phyloP scores from a whole-genome alignment of 140 eudicot genomes.

The Ambrosia hybrid region DNA sequence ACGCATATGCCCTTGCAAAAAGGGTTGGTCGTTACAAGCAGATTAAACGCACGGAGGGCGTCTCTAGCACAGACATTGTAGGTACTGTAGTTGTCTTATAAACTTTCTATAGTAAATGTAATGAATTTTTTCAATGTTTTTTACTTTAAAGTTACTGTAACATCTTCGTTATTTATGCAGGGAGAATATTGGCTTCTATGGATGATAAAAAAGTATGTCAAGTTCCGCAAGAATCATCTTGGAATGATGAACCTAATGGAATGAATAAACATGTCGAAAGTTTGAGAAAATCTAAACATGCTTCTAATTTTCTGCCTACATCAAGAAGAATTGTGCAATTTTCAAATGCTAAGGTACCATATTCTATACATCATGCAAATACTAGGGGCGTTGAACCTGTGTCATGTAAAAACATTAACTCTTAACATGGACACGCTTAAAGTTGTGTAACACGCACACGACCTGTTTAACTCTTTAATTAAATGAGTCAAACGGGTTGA shows the following conservation, averaged over 20 bases:
- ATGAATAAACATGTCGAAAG: conserved; percentile 12
- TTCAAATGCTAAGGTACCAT: conserved; percentile 71
- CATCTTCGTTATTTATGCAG: conserved; percentile 32
- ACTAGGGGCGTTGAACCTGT: too few relatives aligned
- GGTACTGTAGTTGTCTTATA: conserved; percentile 52
- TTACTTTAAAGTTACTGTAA: neutral
- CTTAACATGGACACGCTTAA: too few relatives aligned
- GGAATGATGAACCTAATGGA: conserved; percentile 24
- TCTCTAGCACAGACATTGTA: conserved; percentile 94
- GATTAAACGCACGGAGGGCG: conserved; percentile 90
- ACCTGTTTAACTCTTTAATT: too few relatives aligned
- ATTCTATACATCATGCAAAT: too few relatives aligned
- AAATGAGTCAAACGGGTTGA: too few relatives aligned
- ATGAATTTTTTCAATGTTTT: neutral
- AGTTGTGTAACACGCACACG: too few relatives aligned
- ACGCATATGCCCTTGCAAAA: conserved; percentile 88
- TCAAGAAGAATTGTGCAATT: conserved; percentile 88
- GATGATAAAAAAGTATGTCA: conserved; percentile 30
- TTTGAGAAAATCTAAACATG: conserved; percentile 35
- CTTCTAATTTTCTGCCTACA: conserved; percentile 76
- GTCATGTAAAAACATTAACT: too few relatives aligned
- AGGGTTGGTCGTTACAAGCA: conserved; percentile 89
- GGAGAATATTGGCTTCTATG: conserved; percentile 64
- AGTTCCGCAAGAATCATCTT: too few relatives aligned
- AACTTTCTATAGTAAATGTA: too few relatives aligned